Base-by-base conservation (phyloP, 2,329 filamentous ascomycete species). In the Beauveria brongniartii region DNA sequence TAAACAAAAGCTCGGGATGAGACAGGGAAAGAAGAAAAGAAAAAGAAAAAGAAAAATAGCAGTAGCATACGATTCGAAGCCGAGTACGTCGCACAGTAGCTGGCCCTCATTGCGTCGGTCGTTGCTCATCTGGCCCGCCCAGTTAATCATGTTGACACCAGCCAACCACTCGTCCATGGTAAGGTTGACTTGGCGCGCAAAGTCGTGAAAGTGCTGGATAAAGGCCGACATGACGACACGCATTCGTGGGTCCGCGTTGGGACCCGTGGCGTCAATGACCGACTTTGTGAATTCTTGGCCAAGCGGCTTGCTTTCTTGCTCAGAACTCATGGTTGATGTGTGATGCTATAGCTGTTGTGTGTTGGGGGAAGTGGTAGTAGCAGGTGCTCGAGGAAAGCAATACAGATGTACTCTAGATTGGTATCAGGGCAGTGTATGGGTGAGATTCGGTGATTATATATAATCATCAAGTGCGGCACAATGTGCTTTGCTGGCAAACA, bases 111-210 rank as follows among this genome's bases (percentile, higher is more conserved):
- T 91, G 57, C 89, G 81, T 68, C 82, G 85, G 65, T 83, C 80
- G 61, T 82, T 80, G 71, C 82, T 88, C 75, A 88, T 86, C 75
- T 88, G 82, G 65, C 89, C 89, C 55, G 88, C 83, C 67, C 81
- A 80, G 66, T 77, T 78, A 64, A 74, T 85, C 77, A 72, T 77
- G 64, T 73, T 80, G 34, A 91, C 84, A 52, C 86, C 90, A 9
- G 82, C 76, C 75, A 89, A 82, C 90, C 89, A 92, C 77, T 94
- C 90, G 61, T 89, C 87, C n/a, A 84, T 80, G 8, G 88, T 92
- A 62, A 94, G 83, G 71, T 92, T 83, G 64, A 90, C 85, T 72
- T 94, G 90, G 53, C 89, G 86, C 44, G 87, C 85, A 72, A 93
- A 93, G 74, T 91, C 89, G 75, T 94, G 90, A 61, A 93, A 78